Evolutionary conservation across 2,329 filamentous ascomycete species (phyloP).

Genomic region (Stagonosporopsis tanaceti): DNA sequence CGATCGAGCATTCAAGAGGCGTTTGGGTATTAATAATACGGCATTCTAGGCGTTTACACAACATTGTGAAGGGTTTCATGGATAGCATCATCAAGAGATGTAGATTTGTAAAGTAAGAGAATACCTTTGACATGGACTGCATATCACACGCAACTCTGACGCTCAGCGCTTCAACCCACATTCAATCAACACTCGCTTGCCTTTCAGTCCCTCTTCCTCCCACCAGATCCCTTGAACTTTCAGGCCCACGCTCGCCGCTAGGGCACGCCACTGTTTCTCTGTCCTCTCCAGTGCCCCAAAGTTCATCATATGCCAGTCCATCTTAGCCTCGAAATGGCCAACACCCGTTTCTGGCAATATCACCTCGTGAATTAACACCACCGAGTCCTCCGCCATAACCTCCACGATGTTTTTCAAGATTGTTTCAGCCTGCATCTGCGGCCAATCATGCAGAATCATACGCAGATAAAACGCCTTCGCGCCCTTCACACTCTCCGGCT

Average conservation of each 20-base stretch:
- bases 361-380: slow-evolving; percentile 56
- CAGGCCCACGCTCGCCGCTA: slow-evolving; percentile 47
- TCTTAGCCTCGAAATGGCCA: slow-evolving; percentile 36
- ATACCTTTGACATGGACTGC: neutral
- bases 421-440: slow-evolving; percentile 39
- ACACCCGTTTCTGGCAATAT: slow-evolving; percentile 50
- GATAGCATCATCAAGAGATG: neutral
- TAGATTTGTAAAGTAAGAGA: neutral
- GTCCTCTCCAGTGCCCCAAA: slow-evolving; percentile 51
- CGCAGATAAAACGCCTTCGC: slow-evolving; percentile 43
- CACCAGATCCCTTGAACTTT: slow-evolving; percentile 48
- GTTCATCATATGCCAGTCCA: slow-evolving; percentile 56
- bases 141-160: neutral
- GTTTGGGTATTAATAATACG: slow-evolving; percentile 6
- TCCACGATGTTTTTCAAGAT: slow-evolving; percentile 46
- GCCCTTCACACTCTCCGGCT: slow-evolving; percentile 21
- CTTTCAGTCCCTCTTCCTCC: slow-evolving; percentile 18
- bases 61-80: neutral
- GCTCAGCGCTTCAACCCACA: neutral
- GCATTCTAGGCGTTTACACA: slow-evolving; percentile 14
- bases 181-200: slow-evolving; percentile 4
- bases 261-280: slow-evolving; percentile 48
- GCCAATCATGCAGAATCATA: slow-evolving; percentile 53
- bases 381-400: slow-evolving; percentile 48
- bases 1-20: neutral